A percentile compares a stretch with the other conserved stretches of the same genome.
phyloP scores from a whole-genome alignment of 2,329 filamentous ascomycete species.

The Penicillium brasilianum region DNA sequence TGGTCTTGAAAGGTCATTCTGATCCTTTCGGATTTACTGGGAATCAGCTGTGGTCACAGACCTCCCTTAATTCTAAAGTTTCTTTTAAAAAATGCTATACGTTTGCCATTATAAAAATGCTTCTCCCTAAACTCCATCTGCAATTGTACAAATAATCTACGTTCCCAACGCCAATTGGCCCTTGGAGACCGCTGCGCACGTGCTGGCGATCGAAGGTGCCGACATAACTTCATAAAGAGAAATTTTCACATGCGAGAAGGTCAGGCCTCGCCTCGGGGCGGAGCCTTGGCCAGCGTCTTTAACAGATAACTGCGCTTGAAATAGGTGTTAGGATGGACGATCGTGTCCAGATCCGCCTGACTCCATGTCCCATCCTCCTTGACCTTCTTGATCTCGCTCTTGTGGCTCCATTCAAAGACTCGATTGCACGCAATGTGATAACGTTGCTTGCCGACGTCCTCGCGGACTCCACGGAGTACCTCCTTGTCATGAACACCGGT shows the following conservation, averaged over 20 bases:
- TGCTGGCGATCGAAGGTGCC: constrained; percentile 11
- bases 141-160: constrained; percentile 18
- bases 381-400: constrained; percentile 74
- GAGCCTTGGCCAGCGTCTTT: constrained; percentile 71
- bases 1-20: constrained; percentile 68
- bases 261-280: constrained; percentile 50
- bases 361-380: constrained; percentile 76
- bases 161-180: constrained; percentile 26
- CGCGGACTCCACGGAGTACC: constrained; percentile 78
- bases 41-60: constrained; percentile 75
- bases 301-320: constrained; percentile 93
- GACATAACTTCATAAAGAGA: constrained; percentile 55
- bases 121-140: constrained; percentile 14
- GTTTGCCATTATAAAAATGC: constrained; percentile 2
- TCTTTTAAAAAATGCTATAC: not conserved
- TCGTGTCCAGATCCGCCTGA: constrained; percentile 82
- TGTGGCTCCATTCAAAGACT: constrained; percentile 89
- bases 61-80: constrained; percentile 9
- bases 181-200: constrained; percentile 21
- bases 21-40: constrained; percentile 66
- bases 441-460: constrained; percentile 86
- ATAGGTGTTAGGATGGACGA: constrained; percentile 96
- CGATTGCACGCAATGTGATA: constrained; percentile 96
- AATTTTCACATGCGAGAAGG: constrained; percentile 34
- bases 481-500: constrained; percentile 80